Evolutionary conservation across 2,329 filamentous ascomycete genomes (phyloP).

Genomic region (Trichoderma atrobrunneum): DNA sequence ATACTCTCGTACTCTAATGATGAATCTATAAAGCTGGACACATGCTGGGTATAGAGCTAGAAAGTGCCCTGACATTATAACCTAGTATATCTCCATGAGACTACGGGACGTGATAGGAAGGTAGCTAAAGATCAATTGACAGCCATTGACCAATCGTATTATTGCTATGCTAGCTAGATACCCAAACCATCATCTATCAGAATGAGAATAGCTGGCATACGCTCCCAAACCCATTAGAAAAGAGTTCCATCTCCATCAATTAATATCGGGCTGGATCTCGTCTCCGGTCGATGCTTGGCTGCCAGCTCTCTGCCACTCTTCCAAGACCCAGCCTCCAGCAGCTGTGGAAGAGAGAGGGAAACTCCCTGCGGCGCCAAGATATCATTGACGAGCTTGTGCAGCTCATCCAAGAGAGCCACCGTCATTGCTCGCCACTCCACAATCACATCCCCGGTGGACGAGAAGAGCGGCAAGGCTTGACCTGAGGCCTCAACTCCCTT

Average conservation of each 20-base stretch:
- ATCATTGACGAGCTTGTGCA: conserved; percentile 43
- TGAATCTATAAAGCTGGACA: background rate
- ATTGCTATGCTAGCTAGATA: background rate
- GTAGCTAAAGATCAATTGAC: background rate
- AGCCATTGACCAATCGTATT: background rate
- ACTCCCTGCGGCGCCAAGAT: conserved; percentile 35
- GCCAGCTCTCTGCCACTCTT: conserved; percentile 75
- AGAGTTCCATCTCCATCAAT: conserved; percentile 79
- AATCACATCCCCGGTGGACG: conserved; percentile 54
- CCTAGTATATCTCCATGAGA: background rate
- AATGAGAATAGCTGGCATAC: background rate
- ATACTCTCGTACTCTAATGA: background rate
- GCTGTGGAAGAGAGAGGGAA: conserved; percentile 46
- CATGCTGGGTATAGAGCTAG: background rate
- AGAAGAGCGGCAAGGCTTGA: conserved; percentile 49
- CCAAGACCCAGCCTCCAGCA: conserved; percentile 54
- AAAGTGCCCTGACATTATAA: background rate
- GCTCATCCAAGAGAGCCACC: conserved; percentile 52
- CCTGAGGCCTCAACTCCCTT: conserved; percentile 43
- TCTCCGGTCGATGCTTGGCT: conserved; percentile 73
- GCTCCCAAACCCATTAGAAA: conserved; percentile 51
- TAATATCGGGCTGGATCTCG: conserved; percentile 79
- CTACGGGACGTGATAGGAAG: background rate
- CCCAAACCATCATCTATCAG: background rate
- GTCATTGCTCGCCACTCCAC: conserved; percentile 62